Base-by-base conservation (phyloP, 768 basidiomycete species). In the Mycena capillaripes region DNA sequence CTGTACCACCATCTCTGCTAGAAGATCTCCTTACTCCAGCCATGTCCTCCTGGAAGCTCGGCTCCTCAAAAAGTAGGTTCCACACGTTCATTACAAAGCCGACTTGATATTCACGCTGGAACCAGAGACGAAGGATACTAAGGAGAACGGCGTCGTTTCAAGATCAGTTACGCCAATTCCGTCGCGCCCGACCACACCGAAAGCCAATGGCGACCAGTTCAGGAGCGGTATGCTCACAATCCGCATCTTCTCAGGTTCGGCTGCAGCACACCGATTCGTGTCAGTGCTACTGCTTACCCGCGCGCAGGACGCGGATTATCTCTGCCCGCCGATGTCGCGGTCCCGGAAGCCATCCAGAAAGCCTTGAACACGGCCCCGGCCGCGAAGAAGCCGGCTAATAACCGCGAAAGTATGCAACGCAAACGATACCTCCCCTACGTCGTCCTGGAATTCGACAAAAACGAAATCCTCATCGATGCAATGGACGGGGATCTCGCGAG, bases 401-500 rank as follows among this genome's bases (percentile, higher is more conserved):
- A 95, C 80, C 89, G 97, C 53, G 97, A 98, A 77, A 97, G 95
- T 78, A 85, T 97, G 81, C 97, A 97, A 80, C 89, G 98, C 75
- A 95, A 92, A 82, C 95, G 97, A 70, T 93, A 92, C 82, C 88
- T 99, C 40, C 98, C 98, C 32, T 99, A 94, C 76, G 94, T 99
- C 80, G 98, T 99, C 48, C 92, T 99, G 76, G 97, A 98, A 84
- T 97, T 97, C 85, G 95, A 96, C 85, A 96, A 96, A 88, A 99
- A 99, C 82, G 97, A 99, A 82, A 92, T 99, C 76, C 85, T 99
- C 75, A 93, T 99, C 67, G 97, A 99, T 84, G 97, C 97, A 14
- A 88, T 98, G 78, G 97, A 95, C 11, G 98, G 97, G n/a, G 96
- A 98, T 81, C 89, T 99, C 59, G 78, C 89, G 16, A 91, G 88